Percentiles rank a stretch among this genome's conserved stretches.
These are phyloP conservation scores for Tylopilus sp. DNA, from an alignment of 1,284 basidiomycete genomes.

Conservation along the genomic window DNA sequence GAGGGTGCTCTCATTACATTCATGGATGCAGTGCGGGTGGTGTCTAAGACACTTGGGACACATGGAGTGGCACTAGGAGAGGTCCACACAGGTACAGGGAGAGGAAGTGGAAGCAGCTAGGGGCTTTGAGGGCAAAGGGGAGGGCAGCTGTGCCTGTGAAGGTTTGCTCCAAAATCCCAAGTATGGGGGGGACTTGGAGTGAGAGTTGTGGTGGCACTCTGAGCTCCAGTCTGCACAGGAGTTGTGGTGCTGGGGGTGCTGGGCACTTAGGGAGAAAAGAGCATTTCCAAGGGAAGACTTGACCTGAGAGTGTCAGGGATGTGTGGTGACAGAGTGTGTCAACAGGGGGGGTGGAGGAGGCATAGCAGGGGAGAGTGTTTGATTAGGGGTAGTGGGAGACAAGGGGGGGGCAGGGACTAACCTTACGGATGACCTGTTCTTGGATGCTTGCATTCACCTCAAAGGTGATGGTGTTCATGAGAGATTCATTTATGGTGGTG, in stretches of 20 bases:
- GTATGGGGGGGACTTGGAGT: neutral
- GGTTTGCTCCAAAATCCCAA: neutral
- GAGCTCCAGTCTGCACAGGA: neutral
- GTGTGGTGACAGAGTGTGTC: neutral
- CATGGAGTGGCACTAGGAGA: neutral
- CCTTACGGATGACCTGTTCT: neutral
- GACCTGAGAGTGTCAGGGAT: neutral
- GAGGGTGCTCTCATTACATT: neutral
- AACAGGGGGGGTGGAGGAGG: too few relatives aligned
- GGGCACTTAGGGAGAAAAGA: neutral
- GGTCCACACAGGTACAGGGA: neutral
- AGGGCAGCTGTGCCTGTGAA: too few relatives aligned
- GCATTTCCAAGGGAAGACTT: neutral
- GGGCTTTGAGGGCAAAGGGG: too few relatives aligned
- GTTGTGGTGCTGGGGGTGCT: neutral
- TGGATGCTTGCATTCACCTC: neutral
- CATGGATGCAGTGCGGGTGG: neutral
- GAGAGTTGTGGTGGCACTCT: neutral
- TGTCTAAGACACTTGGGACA: constrained; percentile 7
- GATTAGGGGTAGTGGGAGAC: too few relatives aligned
- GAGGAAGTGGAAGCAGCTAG: neutral
- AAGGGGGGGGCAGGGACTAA: neutral
- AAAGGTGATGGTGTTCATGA: neutral
- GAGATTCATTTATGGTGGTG: neutral
- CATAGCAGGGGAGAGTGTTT: neutral